Percentiles rank a stretch among this genome's conserved stretches.
Evolutionary conservation across 768 basidiomycete genomes (phyloP).

Genomic region (Trametes elegans): DNA sequence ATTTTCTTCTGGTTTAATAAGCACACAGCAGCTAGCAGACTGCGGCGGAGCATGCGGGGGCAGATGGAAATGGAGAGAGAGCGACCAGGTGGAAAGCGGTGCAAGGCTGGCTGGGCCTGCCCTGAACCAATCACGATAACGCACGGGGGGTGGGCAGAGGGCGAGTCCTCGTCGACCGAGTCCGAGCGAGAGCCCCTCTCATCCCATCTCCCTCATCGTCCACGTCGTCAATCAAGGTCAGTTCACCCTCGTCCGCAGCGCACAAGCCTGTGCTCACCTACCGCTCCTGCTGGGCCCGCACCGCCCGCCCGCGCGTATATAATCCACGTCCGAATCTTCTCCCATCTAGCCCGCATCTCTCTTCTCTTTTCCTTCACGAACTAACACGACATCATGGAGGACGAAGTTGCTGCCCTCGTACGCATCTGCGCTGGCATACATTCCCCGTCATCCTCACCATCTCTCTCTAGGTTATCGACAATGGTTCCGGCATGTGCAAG

Average conservation of each 20-base stretch:
- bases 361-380: slow-evolving; percentile 26
- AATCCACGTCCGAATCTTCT: too few relatives aligned
- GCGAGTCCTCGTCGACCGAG: too few relatives aligned
- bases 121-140: slow-evolving; percentile 33
- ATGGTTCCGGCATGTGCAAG: slow-evolving; percentile 99
- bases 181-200: slow-evolving; percentile 27
- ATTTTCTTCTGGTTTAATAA: too few relatives aligned
- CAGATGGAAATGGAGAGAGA: too few relatives aligned
- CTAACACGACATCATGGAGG: slow-evolving; percentile 48
- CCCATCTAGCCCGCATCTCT: slow-evolving; percentile 21
- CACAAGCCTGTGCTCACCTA: background rate
- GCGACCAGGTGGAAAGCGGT: background rate
- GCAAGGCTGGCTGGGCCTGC: slow-evolving; percentile 19
- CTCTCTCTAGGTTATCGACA: slow-evolving; percentile 70
- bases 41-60: background rate
- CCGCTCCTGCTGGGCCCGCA: slow-evolving; percentile 9
- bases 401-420: slow-evolving; percentile 61
- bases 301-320: slow-evolving; percentile 17
- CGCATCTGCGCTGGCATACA: slow-evolving; percentile 20
- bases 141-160: slow-evolving; percentile 20
- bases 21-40: too few relatives aligned
- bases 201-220: slow-evolving; percentile 18
- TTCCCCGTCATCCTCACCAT: slow-evolving; percentile 3
- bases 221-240: slow-evolving; percentile 15
- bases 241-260: slow-evolving; percentile 14